These are phyloP conservation scores for Aspergillus novofumigatus DNA, from an alignment of 2,329 filamentous ascomycete species.

Conservation along the genomic window DNA sequence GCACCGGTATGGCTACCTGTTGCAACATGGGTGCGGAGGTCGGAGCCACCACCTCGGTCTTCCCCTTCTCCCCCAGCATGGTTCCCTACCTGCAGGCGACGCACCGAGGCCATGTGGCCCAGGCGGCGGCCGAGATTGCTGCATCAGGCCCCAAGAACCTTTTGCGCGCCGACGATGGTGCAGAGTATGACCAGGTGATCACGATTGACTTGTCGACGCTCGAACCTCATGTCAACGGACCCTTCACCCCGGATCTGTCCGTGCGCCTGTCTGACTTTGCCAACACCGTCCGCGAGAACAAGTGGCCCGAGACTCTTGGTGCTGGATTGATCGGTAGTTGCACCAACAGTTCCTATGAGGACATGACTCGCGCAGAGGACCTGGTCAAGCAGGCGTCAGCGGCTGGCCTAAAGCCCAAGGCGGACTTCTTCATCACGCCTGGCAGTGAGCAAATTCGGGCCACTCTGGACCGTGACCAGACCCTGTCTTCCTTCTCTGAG, in stretches of 20 bases:
- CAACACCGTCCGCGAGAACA: slow-evolving; percentile 72
- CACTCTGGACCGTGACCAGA: slow-evolving; percentile 84
- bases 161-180: slow-evolving; percentile 73
- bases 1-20: slow-evolving; percentile 88
- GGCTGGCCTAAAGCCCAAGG: slow-evolving; percentile 84
- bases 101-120: slow-evolving; percentile 67
- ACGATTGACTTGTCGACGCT: slow-evolving; percentile 84
- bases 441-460: slow-evolving; percentile 96
- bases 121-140: slow-evolving; percentile 61
- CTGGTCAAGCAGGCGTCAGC: slow-evolving; percentile 85
- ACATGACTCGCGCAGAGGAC: slow-evolving; percentile 93
- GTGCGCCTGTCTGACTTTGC: slow-evolving; percentile 90
- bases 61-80: slow-evolving; percentile 85
- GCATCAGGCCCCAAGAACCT: slow-evolving; percentile 57
- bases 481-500: slow-evolving; percentile 76
- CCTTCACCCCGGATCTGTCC: slow-evolving; percentile 92
- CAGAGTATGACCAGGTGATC: slow-evolving; percentile 85
- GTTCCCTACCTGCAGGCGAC: slow-evolving; percentile 83
- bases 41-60: slow-evolving; percentile 90
- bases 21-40: slow-evolving; percentile 88
- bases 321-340: slow-evolving; percentile 95
- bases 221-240: slow-evolving; percentile 95
- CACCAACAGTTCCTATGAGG: slow-evolving; percentile 97
- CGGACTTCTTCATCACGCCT: slow-evolving; percentile 93
- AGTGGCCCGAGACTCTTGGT: slow-evolving; percentile 87